Percentiles rank a stretch among this genome's conserved stretches.
Conservation (phyloP, 2,329 filamentous ascomycete genomes). For the Epichloe baconii region DNA sequence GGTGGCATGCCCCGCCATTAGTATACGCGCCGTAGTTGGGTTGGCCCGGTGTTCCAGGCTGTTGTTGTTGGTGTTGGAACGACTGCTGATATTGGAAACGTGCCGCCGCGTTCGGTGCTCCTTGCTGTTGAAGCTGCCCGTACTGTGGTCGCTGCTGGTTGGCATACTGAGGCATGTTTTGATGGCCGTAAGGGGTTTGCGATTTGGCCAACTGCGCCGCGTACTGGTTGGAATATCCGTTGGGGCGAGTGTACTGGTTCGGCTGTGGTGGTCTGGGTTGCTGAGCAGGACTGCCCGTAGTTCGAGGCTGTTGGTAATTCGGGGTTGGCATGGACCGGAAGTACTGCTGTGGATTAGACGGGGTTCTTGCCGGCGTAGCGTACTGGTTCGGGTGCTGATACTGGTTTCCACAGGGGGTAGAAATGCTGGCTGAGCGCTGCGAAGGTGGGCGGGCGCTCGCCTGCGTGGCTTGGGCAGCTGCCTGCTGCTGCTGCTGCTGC, state of each 20-base stretch:
- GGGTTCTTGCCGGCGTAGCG: conserved; percentile 31
- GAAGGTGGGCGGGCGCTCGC: conserved; percentile 18
- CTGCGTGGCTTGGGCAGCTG: conserved; percentile 13
- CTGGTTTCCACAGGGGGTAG: conserved; percentile 29
- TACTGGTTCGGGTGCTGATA: conserved; percentile 33
- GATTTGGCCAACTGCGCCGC: conserved; percentile 38
- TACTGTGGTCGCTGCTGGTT: conserved; percentile 33
- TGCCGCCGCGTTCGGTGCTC: conserved; percentile 29
- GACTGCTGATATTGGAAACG: conserved; percentile 25
- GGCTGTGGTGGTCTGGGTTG: conserved; percentile 27
- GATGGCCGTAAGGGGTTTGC: conserved; percentile 38
- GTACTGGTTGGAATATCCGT: conserved; percentile 33
- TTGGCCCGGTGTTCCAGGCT: conserved; percentile 21
- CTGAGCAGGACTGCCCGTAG: conserved; percentile 16
- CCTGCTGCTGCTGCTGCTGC: conserved; percentile 9
- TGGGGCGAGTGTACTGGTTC: conserved; percentile 36
- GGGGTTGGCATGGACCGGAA: conserved; percentile 27
- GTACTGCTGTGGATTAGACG: conserved; percentile 31
- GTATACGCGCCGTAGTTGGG: conserved; percentile 24
- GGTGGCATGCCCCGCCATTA: conserved; percentile 31
- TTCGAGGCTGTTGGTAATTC: conserved; percentile 31
- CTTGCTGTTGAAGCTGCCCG: conserved; percentile 27
- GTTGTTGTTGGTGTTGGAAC: conserved; percentile 20
- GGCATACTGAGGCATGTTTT: conserved; percentile 34
- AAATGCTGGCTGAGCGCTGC: conserved; percentile 24